A percentile compares a stretch with the other conserved stretches of the same genome.
phyloP scores from a whole-genome alignment of 768 basidiomycete genomes.

The Termitomyces titanicus region DNA sequence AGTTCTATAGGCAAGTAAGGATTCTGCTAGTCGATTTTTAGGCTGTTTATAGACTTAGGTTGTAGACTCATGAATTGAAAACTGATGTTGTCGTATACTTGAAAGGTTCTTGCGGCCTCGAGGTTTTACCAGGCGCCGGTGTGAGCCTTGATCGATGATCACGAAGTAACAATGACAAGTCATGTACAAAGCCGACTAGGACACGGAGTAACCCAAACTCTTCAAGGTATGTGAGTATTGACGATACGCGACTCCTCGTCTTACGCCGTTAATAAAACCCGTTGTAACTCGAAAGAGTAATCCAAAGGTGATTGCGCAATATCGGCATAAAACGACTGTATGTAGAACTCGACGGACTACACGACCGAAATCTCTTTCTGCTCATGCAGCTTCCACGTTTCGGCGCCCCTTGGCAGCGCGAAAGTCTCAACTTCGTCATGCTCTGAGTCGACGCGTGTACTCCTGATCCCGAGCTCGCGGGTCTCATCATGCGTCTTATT shows the following conservation, averaged over 20 bases:
- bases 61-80: too few relatives aligned
- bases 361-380: background rate
- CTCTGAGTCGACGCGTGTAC: background rate
- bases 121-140: too few relatives aligned
- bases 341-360: background rate
- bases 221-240: background rate
- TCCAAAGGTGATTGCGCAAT: background rate
- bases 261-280: background rate
- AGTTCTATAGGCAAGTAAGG: background rate
- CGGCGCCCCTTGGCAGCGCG: background rate
- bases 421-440: slow-evolving; percentile 6
- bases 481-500: background rate
- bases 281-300: too few relatives aligned
- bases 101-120: too few relatives aligned
- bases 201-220: too few relatives aligned
- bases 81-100: too few relatives aligned
- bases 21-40: background rate
- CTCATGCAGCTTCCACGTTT: slow-evolving; percentile 4
- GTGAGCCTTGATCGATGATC: background rate
- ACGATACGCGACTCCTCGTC: background rate
- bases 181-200: too few relatives aligned
- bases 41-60: too few relatives aligned
- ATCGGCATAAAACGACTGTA: background rate
- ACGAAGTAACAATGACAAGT: background rate
- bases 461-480: slow-evolving; percentile 1